Conservation (phyloP, 164 flowering plant genomes). For the Vitis riparia region DNA sequence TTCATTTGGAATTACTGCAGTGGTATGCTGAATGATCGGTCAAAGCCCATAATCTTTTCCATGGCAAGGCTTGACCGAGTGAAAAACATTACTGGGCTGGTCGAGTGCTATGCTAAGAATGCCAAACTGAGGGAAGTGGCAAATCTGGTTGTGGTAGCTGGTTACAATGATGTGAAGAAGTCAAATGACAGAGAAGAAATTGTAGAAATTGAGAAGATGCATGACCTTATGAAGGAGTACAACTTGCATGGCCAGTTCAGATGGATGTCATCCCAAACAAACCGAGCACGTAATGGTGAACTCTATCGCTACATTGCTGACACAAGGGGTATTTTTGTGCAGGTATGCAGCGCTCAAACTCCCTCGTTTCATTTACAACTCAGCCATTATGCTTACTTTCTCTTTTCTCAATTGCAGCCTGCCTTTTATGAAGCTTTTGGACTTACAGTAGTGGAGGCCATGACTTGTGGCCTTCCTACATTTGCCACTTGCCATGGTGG, state of each 20-base stretch:
- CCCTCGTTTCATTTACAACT: neutral
- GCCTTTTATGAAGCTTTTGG: slow-evolving; percentile 97
- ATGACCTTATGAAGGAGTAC: slow-evolving; percentile 63
- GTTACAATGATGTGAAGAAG: slow-evolving; percentile 73
- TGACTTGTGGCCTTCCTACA: slow-evolving; percentile 98
- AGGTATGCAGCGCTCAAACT: slow-evolving; percentile 40
- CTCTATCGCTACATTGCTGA: slow-evolving; percentile 94
- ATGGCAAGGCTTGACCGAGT: slow-evolving; percentile 98
- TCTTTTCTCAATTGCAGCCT: slow-evolving; percentile 52
- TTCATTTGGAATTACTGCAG: slow-evolving; percentile 41
- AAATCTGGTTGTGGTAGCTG: slow-evolving; percentile 85
- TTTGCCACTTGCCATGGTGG: slow-evolving; percentile 98
- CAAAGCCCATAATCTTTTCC: slow-evolving; percentile 91
- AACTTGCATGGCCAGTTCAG: slow-evolving; percentile 77
- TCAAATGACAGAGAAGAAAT: slow-evolving; percentile 93
- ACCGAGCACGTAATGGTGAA: slow-evolving; percentile 91
- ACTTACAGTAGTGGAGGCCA: slow-evolving; percentile 95
- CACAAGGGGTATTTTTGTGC: slow-evolving; percentile 83
- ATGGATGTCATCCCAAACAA: slow-evolving; percentile 84
- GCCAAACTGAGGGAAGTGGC: slow-evolving; percentile 63
- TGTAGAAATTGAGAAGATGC: slow-evolving; percentile 92
- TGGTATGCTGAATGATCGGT: slow-evolving; percentile 65
- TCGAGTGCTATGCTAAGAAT: slow-evolving; percentile 75
- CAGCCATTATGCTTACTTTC: neutral
- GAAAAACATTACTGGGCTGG: slow-evolving; percentile 91